phyloP scores from a whole-genome alignment of 2,329 filamentous ascomycete genomes.

The Aspergillus carbonarius region DNA sequence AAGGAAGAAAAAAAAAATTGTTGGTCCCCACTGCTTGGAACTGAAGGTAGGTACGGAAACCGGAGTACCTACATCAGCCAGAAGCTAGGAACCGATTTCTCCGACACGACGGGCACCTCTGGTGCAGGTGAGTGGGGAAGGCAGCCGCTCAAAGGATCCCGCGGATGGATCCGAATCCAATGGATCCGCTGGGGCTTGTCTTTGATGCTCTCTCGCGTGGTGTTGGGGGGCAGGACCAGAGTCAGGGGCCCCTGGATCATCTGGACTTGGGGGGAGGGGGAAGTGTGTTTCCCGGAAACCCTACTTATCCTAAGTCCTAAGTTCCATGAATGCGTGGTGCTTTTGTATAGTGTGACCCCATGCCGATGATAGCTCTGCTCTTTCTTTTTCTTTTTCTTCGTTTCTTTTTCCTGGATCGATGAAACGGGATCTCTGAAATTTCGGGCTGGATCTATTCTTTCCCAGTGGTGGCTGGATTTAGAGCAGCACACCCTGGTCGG shows the following conservation, averaged over 20 bases:
- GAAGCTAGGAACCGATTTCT: conserved; percentile 33
- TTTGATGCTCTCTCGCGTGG: conserved; percentile 23
- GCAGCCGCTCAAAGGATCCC: conserved; percentile 29
- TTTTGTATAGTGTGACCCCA: neutral
- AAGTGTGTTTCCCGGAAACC: conserved; percentile 10
- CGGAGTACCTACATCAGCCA: conserved; percentile 13
- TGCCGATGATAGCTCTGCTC: neutral
- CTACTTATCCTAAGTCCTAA: neutral
- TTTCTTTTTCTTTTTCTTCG: neutral
- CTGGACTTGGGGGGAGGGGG: conserved; percentile 4
- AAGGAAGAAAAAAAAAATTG: conserved; percentile 12
- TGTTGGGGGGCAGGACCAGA: conserved; percentile 9
- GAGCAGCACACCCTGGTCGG: conserved; percentile 2
- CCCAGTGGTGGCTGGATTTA: conserved; percentile 1
- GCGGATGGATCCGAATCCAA: conserved; percentile 33
- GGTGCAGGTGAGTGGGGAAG: conserved; percentile 29
- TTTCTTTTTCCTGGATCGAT: neutral
- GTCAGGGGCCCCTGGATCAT: conserved; percentile 16
- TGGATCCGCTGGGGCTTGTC: conserved; percentile 20
- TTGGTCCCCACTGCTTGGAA: conserved; percentile 19
- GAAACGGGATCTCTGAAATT: conserved; percentile 8
- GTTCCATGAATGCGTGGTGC: neutral
- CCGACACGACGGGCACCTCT: conserved; percentile 25
- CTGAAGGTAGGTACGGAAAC: neutral
- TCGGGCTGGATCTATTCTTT: conserved; percentile 8